Conservation (phyloP, 2,329 filamentous ascomycete species). For the Colletotrichum tanaceti region DNA sequence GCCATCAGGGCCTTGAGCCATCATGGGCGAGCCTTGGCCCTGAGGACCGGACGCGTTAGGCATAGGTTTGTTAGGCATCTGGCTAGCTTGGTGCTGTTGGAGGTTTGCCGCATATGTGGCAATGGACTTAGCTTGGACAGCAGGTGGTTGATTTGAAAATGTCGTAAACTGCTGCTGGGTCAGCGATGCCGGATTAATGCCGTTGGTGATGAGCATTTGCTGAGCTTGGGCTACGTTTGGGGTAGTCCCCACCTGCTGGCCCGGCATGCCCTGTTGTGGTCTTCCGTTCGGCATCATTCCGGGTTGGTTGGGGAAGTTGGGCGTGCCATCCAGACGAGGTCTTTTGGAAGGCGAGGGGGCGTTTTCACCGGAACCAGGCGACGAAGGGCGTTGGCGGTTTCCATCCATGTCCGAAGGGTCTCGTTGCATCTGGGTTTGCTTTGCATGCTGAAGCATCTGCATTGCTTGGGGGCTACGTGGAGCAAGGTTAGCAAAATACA, state of each 20-base stretch:
- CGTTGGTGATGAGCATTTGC: constrained; percentile 73
- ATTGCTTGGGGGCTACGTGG: constrained; percentile 72
- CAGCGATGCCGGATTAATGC: constrained; percentile 80
- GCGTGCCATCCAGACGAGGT: constrained; percentile 77
- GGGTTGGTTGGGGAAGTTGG: constrained; percentile 77
- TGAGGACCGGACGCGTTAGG: constrained; percentile 76
- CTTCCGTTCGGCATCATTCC: constrained; percentile 80
- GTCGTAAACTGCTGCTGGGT: constrained; percentile 80
- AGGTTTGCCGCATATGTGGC: constrained; percentile 88
- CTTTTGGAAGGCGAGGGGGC: constrained; percentile 93
- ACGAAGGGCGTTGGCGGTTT: constrained; percentile 82
- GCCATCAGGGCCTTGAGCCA: constrained; percentile 77
- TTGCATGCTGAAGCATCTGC: constrained; percentile 76
- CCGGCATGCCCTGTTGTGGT: constrained; percentile 77
- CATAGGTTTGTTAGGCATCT: constrained; percentile 85
- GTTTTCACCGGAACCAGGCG: constrained; percentile 85
- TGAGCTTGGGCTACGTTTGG: constrained; percentile 64
- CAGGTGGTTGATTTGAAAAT: constrained; percentile 65
- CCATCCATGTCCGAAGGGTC: constrained; percentile 90
- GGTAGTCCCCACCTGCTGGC: constrained; percentile 72
- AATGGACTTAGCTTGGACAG: constrained; percentile 83
- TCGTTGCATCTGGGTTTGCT: constrained; percentile 86
- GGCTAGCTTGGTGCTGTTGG: constrained; percentile 82
- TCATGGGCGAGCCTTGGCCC: constrained; percentile 85
- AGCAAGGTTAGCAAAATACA: constrained; percentile 33